Base-by-base conservation (phyloP, 139 green algal species). In the Spirogloea muscicola region DNA sequence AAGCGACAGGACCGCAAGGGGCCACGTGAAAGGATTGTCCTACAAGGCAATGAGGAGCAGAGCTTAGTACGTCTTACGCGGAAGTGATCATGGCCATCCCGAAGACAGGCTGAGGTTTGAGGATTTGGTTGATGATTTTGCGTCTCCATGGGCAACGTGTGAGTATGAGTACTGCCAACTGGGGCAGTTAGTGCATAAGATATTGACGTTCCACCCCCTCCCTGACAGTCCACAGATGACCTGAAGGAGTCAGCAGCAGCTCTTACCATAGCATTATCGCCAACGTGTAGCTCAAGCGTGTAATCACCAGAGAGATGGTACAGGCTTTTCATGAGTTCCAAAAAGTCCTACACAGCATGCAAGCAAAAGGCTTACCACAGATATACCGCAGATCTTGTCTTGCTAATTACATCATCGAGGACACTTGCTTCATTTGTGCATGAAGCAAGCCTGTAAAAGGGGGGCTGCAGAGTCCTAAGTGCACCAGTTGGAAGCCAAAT, bases 261-360 rank as follows among this genome's bases (percentile, higher is more conserved):
- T 33, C 63, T 72, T 63, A 72, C 63, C 16, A 79, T 72, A 31
- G 29, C 34, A 5, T 36, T 2, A 25, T 79, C 71, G 0, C 71
- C 71, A 0, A 79, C 7, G 0, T 61, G 77, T 1, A 79, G 60
- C 1, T 73, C 43, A 2, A 79, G 6, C 25, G 65, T 67, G 64
- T 79, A 79, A 18, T 36, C 43, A n/a, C 71, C 61, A 5, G 71
- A 79, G 18, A 62, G 60, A 63, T 76, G 66, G 49, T 57, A 76
- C 3, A 74, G 16, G 4, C 63, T 36, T 5, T 76, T 36, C 63
- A 77, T 77, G 31, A 74, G n/a, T 39, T 79, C 60, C 71, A 77
- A 67, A 33, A 79, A 39, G 31, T 67, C 33, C 39, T 40, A n/a
- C 25, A 37, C 25, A 27, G 57, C 18, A 41, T 31, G 1, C 25